Evolutionary conservation across 2,329 filamentous ascomycete species (phyloP).

Genomic region (Periconia digitata): DNA sequence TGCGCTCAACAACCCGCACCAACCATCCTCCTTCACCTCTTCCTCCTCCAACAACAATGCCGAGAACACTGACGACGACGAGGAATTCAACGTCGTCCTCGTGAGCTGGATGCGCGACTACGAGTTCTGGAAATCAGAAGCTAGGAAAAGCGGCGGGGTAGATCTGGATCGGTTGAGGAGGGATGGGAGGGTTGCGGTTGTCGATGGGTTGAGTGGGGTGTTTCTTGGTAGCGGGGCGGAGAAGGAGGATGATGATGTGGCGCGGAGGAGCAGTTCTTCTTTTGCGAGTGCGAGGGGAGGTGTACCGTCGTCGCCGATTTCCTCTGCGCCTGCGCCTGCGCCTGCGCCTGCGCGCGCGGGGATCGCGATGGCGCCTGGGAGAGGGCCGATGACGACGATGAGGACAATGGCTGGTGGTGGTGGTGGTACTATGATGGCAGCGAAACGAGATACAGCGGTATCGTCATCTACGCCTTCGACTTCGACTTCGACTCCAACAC

Average conservation of each 20-base stretch:
- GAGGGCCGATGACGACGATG: no score
- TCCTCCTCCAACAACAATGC: no score
- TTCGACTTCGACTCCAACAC: neutral
- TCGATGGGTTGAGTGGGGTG: conserved; percentile 71
- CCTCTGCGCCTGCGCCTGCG: no score
- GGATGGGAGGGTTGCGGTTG: conserved; percentile 66
- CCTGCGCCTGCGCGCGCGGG: no score
- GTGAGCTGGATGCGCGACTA: conserved; percentile 81
- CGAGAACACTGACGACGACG: conserved; percentile 10
- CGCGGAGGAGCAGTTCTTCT: neutral
- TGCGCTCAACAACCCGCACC: conserved; percentile 43
- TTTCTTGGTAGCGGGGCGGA: conserved; percentile 41
- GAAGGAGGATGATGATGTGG: neutral
- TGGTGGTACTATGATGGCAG: neutral
- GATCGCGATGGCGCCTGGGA: no score
- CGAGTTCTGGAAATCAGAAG: conserved; percentile 75
- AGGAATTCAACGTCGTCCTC: conserved; percentile 60
- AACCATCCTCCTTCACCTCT: no score
- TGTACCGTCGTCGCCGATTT: no score
- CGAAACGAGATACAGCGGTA: neutral
- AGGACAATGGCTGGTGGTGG: neutral
- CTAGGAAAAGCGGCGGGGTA: conserved; percentile 68
- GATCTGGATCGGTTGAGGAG: conserved; percentile 65
- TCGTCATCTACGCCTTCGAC: neutral
- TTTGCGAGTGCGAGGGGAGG: neutral